Base-by-base conservation (phyloP, 73 alveolate species). In the Paramecium caudatum region DNA sequence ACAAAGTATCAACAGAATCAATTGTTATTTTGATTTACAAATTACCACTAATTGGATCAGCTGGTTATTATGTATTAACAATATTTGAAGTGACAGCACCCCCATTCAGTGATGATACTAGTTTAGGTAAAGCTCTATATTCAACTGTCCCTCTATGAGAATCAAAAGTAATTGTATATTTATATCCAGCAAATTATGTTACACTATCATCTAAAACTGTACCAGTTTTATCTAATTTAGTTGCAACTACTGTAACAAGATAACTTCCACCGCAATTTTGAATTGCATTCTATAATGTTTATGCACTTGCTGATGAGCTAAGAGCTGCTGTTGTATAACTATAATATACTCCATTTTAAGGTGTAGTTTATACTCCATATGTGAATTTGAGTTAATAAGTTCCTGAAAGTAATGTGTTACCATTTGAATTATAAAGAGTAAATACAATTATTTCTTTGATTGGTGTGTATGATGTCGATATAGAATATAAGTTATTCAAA, bases 161-260 rank as follows among this genome's bases (percentile, higher is more conserved):
- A 33, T 33, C 49, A 39, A 74, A 74, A 15, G 62, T 43, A 37
- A 74, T 21, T 41, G 16, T 16, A 43, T 74, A 74, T 36, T 30
- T 41, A 12, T 74, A 74, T n/a, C 88, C 88, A 37, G 88, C 88
- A 74, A 74, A 74, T 16, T 9, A 0, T 21, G 88, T 74, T 19
- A 68, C 62, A 19, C 37, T 10, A 39, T 74, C 88, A 9, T 30
- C 88, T 74, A 74, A 36, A 9, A 8, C 88, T 0, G 12, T 6
- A 3, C 88, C 88, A 0, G 37, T n/a, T 9, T 39, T 74, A 21
- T 74, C 88, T 27, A 74, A 30, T 43, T 74, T 74, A 21, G 3
- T 8, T 15, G n/a, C n/a, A 0, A 27, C 8, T 5, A 74, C 69
- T 17, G 69, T n/a, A 41, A 43, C 65, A 16, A 21, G 21, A 16